Evolutionary conservation across 1,284 basidiomycete species (phyloP).

Genomic region (Athelia sp.): DNA sequence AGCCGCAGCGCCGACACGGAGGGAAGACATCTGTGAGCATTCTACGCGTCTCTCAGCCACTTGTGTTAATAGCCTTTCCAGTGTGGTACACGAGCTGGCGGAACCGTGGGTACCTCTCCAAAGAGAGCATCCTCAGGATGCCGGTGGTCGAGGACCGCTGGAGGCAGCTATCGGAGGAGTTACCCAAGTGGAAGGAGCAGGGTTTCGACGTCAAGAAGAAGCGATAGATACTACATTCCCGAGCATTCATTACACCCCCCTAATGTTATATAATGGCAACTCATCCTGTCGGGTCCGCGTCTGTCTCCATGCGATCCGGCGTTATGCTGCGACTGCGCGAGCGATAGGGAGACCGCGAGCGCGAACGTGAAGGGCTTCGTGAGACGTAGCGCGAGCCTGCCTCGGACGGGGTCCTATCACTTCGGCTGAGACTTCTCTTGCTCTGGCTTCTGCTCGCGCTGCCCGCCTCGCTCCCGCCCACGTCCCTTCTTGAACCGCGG

Average conservation of each 20-base stretch:
- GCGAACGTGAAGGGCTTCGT: constrained; percentile 51
- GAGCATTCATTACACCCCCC: not conserved
- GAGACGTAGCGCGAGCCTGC: constrained; percentile 56
- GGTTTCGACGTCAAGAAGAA: constrained; percentile 42
- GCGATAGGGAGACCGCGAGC: constrained; percentile 34
- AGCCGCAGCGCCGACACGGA: constrained; percentile 77
- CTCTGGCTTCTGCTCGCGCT: constrained; percentile 19
- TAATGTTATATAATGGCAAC: not conserved
- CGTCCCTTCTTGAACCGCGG: not conserved
- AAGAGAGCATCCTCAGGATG: constrained; percentile 49
- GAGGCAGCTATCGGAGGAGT: constrained; percentile 56
- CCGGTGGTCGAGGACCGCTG: constrained; percentile 66
- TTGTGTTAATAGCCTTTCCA: constrained; percentile 19
- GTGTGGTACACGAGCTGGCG: constrained; percentile 74
- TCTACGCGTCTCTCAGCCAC: not conserved
- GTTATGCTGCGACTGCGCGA: constrained; percentile 60
- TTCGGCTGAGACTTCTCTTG: constrained; percentile 6
- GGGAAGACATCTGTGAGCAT: constrained; percentile 76
- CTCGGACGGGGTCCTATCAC: constrained; percentile 35
- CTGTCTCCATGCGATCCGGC: constrained; percentile 44
- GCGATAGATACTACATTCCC: constrained; percentile 3
- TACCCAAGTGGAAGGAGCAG: constrained; percentile 57
- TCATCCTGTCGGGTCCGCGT: constrained; percentile 16
- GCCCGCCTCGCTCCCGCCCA: constrained; percentile 20
- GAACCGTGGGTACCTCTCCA: constrained; percentile 72